A percentile compares a stretch with the other conserved stretches of the same genome.
Evolutionary conservation across 768 basidiomycete species (phyloP).

Genomic region (Grammothele lineata): DNA sequence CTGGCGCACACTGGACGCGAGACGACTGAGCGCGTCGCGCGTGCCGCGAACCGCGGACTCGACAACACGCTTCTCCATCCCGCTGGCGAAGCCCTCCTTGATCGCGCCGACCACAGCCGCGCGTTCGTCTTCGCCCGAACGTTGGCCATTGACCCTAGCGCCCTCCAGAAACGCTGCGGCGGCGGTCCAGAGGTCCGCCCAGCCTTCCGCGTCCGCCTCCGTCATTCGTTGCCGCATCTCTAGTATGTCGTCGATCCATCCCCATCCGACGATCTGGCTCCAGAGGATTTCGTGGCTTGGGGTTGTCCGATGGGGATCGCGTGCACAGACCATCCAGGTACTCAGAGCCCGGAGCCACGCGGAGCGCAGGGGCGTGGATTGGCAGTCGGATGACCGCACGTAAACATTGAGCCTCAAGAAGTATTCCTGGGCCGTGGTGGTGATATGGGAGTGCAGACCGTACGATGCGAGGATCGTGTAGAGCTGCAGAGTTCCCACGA

Average conservation of each 20-base stretch:
- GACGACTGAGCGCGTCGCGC: slow-evolving; percentile 11
- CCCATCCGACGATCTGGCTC: slow-evolving; percentile 81
- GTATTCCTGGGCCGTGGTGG: slow-evolving; percentile 57
- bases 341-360: slow-evolving; percentile 61
- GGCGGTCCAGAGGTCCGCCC: slow-evolving; percentile 44
- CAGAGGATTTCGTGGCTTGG: slow-evolving; percentile 86
- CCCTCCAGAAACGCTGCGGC: slow-evolving; percentile 76
- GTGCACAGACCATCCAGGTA: slow-evolving; percentile 77
- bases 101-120: slow-evolving; percentile 30
- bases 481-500: slow-evolving; percentile 54
- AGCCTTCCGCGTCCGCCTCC: slow-evolving; percentile 25
- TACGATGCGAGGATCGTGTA: slow-evolving; percentile 70
- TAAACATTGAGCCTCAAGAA: slow-evolving; percentile 49
- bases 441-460: slow-evolving; percentile 70
- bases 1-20: slow-evolving; percentile 10
- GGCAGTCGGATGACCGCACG: slow-evolving; percentile 35
- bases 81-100: slow-evolving; percentile 37
- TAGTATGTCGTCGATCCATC: slow-evolving; percentile 62
- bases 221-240: slow-evolving; percentile 33
- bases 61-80: slow-evolving; percentile 24
- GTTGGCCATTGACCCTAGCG: slow-evolving; percentile 62
- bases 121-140: slow-evolving; percentile 64
- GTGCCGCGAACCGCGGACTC: slow-evolving; percentile 18
- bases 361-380: slow-evolving; percentile 31
- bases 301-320: slow-evolving; percentile 87